Evolutionary conservation across 2,329 filamentous ascomycete genomes (phyloP), one percentile per base, ranked within the genome.

Genomic region (Cladophialophora psammophila): DNA sequence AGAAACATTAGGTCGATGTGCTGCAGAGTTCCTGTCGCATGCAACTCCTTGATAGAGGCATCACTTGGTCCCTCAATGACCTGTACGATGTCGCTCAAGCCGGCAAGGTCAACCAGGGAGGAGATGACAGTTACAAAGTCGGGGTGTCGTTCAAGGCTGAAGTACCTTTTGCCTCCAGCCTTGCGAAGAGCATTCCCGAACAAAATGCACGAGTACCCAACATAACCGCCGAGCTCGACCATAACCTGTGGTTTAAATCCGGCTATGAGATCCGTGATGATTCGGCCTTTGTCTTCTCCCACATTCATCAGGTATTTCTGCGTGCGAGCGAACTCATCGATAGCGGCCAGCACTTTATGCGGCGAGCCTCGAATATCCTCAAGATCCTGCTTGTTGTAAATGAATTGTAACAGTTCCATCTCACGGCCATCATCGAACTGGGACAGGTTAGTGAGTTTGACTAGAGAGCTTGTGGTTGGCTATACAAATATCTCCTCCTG

Each of bases 261-360:
- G 20, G 81, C 81, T 66, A 95, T 93, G 45, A 94, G 77, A 35
- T 90, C 84, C 8, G 85, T 85, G 1, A 94, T 87, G 61, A 93
- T 89, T 69, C 83, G 84, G 55, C 90, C 91, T 79, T 95, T 95
- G 74, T 88, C 83, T 71, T 88, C 84, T 48, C 92, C 91, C 1
- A 95, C 87, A 71, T 93, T 94, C 89, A 94, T 94, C 60, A 94
- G 84, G 69, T 90, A 91, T 75, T 89, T 91, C 68, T 86, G 83
- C 2, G 85, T 88, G 52, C 86, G 79, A 12, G 81, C 87, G 76
- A 85, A 94, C 60, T 90, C 86, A 74, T 94, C 90, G 76, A 94
- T 93, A 34, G 87, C 87, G 32, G 83, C 81, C 0, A 94, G 81
- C 1, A 94, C 85, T 64, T 84, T 84, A 15, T 84, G 75, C 0